phyloP scores from a whole-genome alignment of 441 rosid genomes.

The Aleurites moluccanus region DNA sequence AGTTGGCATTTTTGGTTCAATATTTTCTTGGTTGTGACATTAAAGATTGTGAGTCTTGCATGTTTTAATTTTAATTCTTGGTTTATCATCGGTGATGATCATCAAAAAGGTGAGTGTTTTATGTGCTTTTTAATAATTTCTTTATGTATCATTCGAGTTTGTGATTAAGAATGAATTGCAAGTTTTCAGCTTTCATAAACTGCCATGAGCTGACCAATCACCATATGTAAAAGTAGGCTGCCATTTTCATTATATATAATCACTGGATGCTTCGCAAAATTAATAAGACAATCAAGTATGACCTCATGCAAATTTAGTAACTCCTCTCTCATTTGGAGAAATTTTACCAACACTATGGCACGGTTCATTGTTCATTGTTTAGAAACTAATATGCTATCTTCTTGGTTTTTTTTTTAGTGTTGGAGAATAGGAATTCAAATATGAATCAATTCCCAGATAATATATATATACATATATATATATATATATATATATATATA shows the following conservation, averaged over 20 bases:
- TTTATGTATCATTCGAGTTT: not conserved
- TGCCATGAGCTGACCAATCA: not conserved
- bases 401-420: too few species aligned
- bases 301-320: not conserved
- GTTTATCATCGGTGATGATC: not conserved
- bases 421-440: too few species aligned
- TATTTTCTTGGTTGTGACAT: slow-evolving; percentile 31
- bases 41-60: slow-evolving; percentile 12
- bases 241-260: not conserved
- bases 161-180: not conserved
- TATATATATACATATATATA: too few species aligned
- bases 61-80: not conserved
- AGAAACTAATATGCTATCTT: too few species aligned
- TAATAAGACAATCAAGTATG: not conserved
- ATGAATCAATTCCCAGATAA: too few species aligned
- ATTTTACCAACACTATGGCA: not conserved
- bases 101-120: not conserved
- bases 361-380: too few species aligned
- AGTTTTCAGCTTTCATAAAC: not conserved
- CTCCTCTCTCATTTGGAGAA: not conserved
- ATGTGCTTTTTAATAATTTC: not conserved
- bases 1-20: slow-evolving; percentile 20
- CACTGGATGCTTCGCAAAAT: not conserved
- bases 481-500: too few species aligned
- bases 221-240: slow-evolving; percentile 10